Percentiles rank a stretch among this genome's conserved stretches.
Conservation (phyloP, 257 asterid species). For the Ligustrum vulgare region DNA sequence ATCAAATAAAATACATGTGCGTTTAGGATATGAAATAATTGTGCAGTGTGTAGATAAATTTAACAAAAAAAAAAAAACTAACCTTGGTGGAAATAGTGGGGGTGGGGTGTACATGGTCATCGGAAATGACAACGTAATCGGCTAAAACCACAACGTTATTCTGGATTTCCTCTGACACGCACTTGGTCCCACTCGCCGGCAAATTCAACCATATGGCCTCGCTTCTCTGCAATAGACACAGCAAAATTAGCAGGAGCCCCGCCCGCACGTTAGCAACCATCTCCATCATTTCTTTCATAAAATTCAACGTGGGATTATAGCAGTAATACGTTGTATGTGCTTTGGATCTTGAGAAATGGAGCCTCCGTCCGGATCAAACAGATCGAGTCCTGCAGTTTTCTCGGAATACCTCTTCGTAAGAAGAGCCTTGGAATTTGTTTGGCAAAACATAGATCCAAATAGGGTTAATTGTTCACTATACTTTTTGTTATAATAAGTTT, state of each 20-base stretch:
- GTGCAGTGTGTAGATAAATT: too few species aligned
- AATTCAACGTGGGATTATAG: background rate
- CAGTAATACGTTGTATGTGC: background rate
- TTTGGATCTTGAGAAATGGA: conserved; percentile 30
- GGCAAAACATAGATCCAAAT: too few species aligned
- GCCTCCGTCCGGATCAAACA: conserved; percentile 23
- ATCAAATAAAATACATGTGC: background rate
- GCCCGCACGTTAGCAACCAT: conserved; percentile 37
- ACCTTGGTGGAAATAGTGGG: conserved; percentile 88
- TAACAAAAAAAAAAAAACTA: background rate
- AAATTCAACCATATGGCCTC: conserved; percentile 76
- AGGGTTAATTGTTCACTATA: too few species aligned
- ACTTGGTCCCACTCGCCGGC: conserved; percentile 74
- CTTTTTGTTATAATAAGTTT: too few species aligned
- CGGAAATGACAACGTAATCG: conserved; percentile 77
- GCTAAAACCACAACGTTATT: conserved; percentile 84
- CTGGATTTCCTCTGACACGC: conserved; percentile 90
- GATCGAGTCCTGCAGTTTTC: conserved; percentile 18
- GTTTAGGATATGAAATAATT: background rate
- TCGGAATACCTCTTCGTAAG: background rate
- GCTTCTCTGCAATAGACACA: conserved; percentile 35
- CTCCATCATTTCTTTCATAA: conserved; percentile 33
- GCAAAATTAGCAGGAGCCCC: conserved; percentile 35
- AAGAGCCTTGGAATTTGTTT: background rate
- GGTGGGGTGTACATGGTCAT: conserved; percentile 50